Evolutionary conservation across 306 rosid genomes (phyloP).

Genomic region (Dryas alaskensis): DNA sequence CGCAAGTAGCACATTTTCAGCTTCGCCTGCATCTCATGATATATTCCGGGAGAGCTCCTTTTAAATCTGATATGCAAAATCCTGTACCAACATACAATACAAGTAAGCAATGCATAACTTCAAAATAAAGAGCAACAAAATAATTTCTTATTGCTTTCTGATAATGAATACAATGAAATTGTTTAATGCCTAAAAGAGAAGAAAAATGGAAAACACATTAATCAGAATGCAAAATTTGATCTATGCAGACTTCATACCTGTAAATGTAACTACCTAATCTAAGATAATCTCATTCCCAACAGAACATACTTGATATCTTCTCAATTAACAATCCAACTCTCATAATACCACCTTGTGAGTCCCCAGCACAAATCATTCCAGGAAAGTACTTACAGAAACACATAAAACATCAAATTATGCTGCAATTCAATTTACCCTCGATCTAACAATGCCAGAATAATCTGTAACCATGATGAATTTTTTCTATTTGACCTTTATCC

Average conservation of each 20-base stretch:
- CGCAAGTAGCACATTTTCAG: not conserved
- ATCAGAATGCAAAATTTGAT: not conserved
- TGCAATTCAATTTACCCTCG: not conserved
- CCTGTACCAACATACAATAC: conserved; percentile 1
- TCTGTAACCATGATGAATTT: not conserved
- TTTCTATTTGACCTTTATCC: not conserved
- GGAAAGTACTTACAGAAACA: not conserved
- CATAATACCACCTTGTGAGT: not conserved
- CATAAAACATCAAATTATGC: not conserved
- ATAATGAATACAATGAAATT: not conserved
- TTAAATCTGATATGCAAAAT: not conserved
- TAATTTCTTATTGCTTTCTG: not conserved
- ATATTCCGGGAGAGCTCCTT: not conserved
- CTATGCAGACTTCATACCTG: not conserved
- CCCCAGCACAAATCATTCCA: not conserved
- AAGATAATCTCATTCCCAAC: not conserved
- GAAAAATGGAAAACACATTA: not conserved
- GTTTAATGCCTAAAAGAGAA: not conserved
- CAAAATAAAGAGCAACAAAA: not conserved
- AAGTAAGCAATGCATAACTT: not conserved
- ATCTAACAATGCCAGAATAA: not conserved
- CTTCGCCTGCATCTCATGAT: not conserved
- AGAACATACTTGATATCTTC: not conserved
- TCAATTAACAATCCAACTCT: not conserved
- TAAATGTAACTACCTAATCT: no score